Conservation (phyloP, 2,329 filamentous ascomycete species). For the Ophiostoma sp. region DNA sequence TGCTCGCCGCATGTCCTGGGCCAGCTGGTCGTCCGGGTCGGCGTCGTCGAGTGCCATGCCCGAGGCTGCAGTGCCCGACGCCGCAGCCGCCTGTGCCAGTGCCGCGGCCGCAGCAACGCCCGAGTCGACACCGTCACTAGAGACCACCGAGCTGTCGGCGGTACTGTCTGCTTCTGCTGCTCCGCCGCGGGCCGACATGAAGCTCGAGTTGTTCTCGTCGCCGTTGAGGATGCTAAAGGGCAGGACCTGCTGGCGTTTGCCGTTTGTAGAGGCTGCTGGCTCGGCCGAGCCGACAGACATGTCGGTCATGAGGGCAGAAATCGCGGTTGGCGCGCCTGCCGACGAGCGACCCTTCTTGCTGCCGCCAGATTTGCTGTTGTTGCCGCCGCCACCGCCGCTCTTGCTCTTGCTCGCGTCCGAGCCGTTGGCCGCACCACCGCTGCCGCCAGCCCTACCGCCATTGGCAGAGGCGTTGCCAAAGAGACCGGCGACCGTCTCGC, state of each 20-base stretch:
- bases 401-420: background rate
- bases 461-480: background rate
- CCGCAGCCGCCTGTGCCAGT: slow-evolving; percentile 25
- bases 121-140: slow-evolving; percentile 10
- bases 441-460: background rate
- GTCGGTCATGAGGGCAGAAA: slow-evolving; percentile 23
- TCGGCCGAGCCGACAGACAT: background rate
- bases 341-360: slow-evolving; percentile 20
- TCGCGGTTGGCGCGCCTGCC: slow-evolving; percentile 22
- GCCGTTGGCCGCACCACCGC: background rate
- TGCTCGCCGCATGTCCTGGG: slow-evolving; percentile 26
- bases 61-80: slow-evolving; percentile 13
- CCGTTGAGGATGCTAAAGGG: slow-evolving; percentile 25
- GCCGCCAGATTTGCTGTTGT: background rate
- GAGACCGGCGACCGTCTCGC: slow-evolving; percentile 1
- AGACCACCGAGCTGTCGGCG: background rate
- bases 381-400: background rate
- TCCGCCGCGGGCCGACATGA: background rate
- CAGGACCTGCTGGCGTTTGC: slow-evolving; percentile 26
- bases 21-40: slow-evolving; percentile 27
- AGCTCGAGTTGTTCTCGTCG: slow-evolving; percentile 13
- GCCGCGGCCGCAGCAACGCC: slow-evolving; percentile 24
- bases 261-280: slow-evolving; percentile 1
- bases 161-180: background rate
- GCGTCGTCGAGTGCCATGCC: slow-evolving; percentile 9